Base-by-base conservation (phyloP, 1,284 basidiomycete species). In the Flammula alnicola region DNA sequence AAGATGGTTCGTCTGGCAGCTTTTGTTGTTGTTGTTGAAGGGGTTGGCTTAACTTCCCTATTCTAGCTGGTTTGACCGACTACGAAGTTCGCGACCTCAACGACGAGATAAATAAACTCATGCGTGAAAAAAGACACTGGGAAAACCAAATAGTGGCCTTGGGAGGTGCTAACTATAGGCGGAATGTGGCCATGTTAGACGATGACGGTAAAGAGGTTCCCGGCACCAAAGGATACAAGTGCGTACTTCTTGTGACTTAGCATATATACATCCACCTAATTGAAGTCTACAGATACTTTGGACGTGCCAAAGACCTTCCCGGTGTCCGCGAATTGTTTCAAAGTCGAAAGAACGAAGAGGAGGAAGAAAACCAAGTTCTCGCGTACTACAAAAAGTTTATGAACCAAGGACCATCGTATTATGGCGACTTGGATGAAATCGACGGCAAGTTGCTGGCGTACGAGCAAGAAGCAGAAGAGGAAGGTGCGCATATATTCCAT, bases 181-280 rank as follows among this genome's bases (percentile, higher is more conserved):
- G 95, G 42, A 95, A 92, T 63, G 86, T 91, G 4, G 85, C 88
- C 41, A 96, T 97, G 91, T 64, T 91, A 57, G 91, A 98, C 64
- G 94, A 95, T 57, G 94, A 95, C 59, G 93, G 94, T 12, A 91
- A 91, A 64, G 94, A 97, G 69, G 93, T 98, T 0, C 94, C 95
- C 0, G 94, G 95, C 0, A 96, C 92, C n/a, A 91, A 97, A 59
- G 96, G 95, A 47, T 99, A 98, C 83, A 98, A 98, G 93, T 94
- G 60, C 57, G 87, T 79, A 6, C 2, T 33, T 32, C 23, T 12
- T 10, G 7, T 35, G 4, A 16, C 5, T 11, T 32, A 16, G 25
- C 12, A 14, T 20, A 16, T 10, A 10, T 30, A 23, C 5, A 4
- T 20, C 26, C 4, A 23, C 30, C 32, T 42, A 20, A 49, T 19